phyloP scores from a whole-genome alignment of 495 filamentous ascomycete species.

The Tuber borchii region DNA sequence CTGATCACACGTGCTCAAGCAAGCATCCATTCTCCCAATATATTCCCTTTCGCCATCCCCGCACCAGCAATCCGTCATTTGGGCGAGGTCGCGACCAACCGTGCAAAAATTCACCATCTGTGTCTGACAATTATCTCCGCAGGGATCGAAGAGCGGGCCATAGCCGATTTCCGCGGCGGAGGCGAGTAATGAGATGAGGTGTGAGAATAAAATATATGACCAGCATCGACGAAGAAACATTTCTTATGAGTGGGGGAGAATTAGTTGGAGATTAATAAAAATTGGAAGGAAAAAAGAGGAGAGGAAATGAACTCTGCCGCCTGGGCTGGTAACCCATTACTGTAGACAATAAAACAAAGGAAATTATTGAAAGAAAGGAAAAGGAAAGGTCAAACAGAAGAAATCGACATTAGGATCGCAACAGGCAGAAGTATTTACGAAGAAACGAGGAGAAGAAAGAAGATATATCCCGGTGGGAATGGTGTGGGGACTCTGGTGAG shows the following conservation, averaged over 20 bases:
- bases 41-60: constrained; percentile 17
- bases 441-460: not conserved
- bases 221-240: not conserved
- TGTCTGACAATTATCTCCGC: constrained; percentile 39
- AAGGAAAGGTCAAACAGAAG: not conserved
- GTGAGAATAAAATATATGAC: not conserved
- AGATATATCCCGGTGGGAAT: not conserved
- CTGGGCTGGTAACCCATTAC: not conserved
- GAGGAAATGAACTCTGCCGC: constrained; percentile 1
- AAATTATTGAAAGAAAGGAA: not conserved
- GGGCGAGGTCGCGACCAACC: constrained; percentile 23
- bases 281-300: not conserved
- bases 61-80: constrained; percentile 37
- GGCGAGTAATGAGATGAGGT: not conserved
- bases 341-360: not conserved
- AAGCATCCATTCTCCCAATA: constrained; percentile 30
- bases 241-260: not conserved
- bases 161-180: constrained; percentile 35
- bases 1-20: constrained; percentile 33
- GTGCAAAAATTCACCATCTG: constrained; percentile 38
- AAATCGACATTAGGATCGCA: not conserved
- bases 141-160: constrained; percentile 33
- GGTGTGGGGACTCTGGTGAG: not conserved
- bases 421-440: not conserved
- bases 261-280: not conserved